Evolutionary conservation across 1,284 basidiomycete species (phyloP).

Genomic region (Pseudozyma thailandica): DNA sequence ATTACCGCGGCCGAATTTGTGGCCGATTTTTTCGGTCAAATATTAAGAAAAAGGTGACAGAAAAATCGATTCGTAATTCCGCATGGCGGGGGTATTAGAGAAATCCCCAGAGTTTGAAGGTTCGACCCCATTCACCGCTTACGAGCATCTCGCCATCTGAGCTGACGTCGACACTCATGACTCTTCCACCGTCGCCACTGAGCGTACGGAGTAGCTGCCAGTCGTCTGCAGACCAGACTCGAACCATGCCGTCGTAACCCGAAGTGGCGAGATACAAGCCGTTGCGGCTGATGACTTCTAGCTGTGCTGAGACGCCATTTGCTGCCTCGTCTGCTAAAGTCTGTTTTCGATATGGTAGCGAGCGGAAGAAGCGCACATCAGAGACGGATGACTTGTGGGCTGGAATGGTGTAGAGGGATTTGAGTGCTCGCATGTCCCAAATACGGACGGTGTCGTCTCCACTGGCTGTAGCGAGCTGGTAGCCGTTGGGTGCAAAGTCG

Average conservation of each 20-base stretch:
- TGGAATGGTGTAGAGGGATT: slow-evolving; percentile 93
- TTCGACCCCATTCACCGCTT: slow-evolving; percentile 58
- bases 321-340: background rate
- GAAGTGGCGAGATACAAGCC: slow-evolving; percentile 92
- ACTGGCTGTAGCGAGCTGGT: slow-evolving; percentile 94
- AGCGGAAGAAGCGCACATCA: slow-evolving; percentile 90
- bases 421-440: slow-evolving; percentile 95
- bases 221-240: slow-evolving; percentile 97
- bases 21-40: no score
- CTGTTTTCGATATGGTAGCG: slow-evolving; percentile 29
- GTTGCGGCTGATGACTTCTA: slow-evolving; percentile 60
- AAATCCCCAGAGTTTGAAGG: slow-evolving; percentile 58
- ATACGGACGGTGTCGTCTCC: slow-evolving; percentile 97
- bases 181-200: slow-evolving; percentile 92
- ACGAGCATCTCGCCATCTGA: slow-evolving; percentile 52
- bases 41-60: no score
- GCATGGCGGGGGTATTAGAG: slow-evolving; percentile 20
- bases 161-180: slow-evolving; percentile 92
- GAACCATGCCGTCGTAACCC: slow-evolving; percentile 94
- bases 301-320: slow-evolving; percentile 40
- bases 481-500: slow-evolving; percentile 94
- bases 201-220: slow-evolving; percentile 91
- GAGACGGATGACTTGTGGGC: slow-evolving; percentile 94
- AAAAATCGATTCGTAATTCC: no score
- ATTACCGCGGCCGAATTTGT: no score